These are phyloP conservation scores for Fusarium sp. DNA, from an alignment of 2,329 filamentous ascomycete species.

Conservation along the genomic window DNA sequence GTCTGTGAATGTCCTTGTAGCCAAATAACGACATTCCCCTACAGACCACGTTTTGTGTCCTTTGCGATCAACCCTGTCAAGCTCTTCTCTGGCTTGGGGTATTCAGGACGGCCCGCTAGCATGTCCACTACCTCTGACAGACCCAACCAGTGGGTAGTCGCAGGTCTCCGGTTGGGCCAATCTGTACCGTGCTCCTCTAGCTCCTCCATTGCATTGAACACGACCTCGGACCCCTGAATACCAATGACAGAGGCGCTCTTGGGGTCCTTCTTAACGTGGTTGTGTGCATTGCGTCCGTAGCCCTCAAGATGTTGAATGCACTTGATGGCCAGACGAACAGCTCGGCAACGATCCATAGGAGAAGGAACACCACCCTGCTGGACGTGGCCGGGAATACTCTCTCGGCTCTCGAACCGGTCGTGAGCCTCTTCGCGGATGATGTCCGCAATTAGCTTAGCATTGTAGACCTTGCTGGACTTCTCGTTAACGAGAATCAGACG, in stretches of 20 bases:
- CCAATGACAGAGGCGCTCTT: constrained; percentile 87
- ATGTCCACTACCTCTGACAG: constrained; percentile 87
- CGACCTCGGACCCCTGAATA: constrained; percentile 88
- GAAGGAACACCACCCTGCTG: constrained; percentile 94
- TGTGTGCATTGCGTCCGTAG: constrained; percentile 74
- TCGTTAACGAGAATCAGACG: constrained; percentile 98
- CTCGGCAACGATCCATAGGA: constrained; percentile 94
- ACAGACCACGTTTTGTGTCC: constrained; percentile 69
- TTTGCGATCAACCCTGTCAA: constrained; percentile 68
- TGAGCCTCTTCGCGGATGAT: constrained; percentile 96
- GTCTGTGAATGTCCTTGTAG: constrained; percentile 20
- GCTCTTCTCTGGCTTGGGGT: constrained; percentile 62
- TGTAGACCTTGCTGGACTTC: constrained; percentile 90
- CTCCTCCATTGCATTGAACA: constrained; percentile 85
- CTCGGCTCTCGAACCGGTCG: constrained; percentile 90
- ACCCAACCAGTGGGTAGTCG: constrained; percentile 84
- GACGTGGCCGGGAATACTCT: constrained; percentile 92
- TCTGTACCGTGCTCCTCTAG: constrained; percentile 90
- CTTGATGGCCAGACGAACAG: constrained; percentile 91
- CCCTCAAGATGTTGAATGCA: constrained; percentile 91
- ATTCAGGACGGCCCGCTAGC: constrained; percentile 77
- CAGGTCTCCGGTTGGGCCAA: constrained; percentile 90
- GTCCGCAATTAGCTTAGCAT: constrained; percentile 90
- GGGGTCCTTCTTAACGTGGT: constrained; percentile 78
- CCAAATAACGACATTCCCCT: constrained; percentile 19